These are phyloP conservation scores for Allium sativum DNA, from an alignment of 106 monocot species.

Conservation along the genomic window DNA sequence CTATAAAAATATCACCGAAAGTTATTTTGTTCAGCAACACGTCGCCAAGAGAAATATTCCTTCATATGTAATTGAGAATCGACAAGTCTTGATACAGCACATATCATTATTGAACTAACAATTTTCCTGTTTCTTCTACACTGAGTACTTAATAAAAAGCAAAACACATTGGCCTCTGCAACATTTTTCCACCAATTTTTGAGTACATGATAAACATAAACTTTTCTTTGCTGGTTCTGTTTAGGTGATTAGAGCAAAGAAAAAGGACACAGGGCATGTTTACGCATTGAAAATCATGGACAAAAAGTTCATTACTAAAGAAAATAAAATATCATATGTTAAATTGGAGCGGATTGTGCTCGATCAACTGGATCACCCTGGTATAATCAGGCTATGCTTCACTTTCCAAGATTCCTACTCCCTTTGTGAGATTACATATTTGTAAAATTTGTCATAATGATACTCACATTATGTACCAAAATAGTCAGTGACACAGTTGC, in stretches of 20 bases:
- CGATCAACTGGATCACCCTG: conserved; percentile 97
- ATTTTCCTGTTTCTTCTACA: too few species aligned
- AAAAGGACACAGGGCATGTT: conserved; percentile 79
- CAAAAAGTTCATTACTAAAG: conserved; percentile 98
- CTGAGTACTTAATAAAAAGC: too few species aligned
- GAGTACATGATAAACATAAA: neutral
- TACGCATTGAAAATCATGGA: conserved; percentile 99
- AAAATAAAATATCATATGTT: conserved; percentile 88
- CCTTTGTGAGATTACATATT: conserved; percentile 52
- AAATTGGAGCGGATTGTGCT: conserved; percentile 94
- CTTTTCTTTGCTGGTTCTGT: conserved; percentile 2
- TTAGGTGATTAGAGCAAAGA: conserved; percentile 89
- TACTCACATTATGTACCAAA: neutral
- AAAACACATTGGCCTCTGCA: too few species aligned
- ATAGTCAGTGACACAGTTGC: neutral
- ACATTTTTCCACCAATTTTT: too few species aligned
- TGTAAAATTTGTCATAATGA: neutral
- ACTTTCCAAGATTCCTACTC: conserved; percentile 94
- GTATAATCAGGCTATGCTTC: conserved; percentile 77
- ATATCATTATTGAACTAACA: too few species aligned
- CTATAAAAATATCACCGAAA: too few species aligned
- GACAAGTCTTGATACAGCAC: too few species aligned
- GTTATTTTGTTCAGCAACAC: too few species aligned
- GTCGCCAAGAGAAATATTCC: too few species aligned
- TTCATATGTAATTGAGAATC: too few species aligned